Base-by-base conservation (phyloP, 2,329 filamentous ascomycete species). In the Fusarium sp. region DNA sequence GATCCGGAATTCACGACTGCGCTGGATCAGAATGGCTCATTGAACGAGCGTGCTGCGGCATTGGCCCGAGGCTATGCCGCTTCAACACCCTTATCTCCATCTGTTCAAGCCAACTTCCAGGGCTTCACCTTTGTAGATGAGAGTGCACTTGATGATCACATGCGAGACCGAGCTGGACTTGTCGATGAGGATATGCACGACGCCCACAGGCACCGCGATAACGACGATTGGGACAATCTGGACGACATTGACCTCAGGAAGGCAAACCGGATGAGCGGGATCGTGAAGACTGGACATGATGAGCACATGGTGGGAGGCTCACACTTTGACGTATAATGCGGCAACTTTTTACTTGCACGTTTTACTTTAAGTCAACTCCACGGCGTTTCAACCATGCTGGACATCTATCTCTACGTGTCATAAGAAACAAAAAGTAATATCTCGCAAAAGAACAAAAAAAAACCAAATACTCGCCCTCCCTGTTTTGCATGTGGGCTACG, bases 41-140 rank as follows among this genome's bases (percentile, higher is more conserved):
- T 98, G 61, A 98, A 98, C 77, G 93, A 96, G 74, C 91, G 95
- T 60, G 95, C 96, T 6, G 93, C 94, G 15, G 93, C 93, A 9
- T 81, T 98, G 50, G 94, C 95, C 17, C 90, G 91, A 59, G 95
- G 95, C 38, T 93, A 96, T 77, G 91, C 93, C 7, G 93, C 94
- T 9, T 97, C 93, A 15, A 99, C 96, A 0, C 96, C 96, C 1
- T 85, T 99, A 24, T 97, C 94, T 15, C 96, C 96, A 1, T 97
- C 94, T 4, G 95, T 98, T 81, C 96, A 99, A 81, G 96, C 95
- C 68, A 98, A 98, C 77, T 99, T 99, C 84, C 93, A 96, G 76
- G 96, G 96, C 34, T 99, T 99, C 81, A 99, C 96, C 0, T 99
- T 97, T 79, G 96, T 98, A n/a, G 96, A 98, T 74, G 95, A 98